Evolutionary conservation across 805 yeast genomes (phyloP).

Genomic region (Zygotorulaspora sp.): DNA sequence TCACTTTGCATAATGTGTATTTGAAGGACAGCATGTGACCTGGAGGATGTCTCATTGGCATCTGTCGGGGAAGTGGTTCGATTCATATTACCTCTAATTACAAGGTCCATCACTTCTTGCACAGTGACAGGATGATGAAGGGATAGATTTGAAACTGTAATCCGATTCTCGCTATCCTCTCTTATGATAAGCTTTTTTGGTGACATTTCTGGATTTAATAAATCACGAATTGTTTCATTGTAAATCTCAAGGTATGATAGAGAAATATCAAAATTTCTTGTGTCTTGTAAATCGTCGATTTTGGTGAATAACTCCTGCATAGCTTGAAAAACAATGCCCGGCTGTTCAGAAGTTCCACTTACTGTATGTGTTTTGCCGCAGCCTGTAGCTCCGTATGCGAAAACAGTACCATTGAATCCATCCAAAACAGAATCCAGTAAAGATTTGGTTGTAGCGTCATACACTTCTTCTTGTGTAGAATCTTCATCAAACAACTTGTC

Average conservation of each 20-base stretch:
- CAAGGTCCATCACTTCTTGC: slow-evolving; percentile 74
- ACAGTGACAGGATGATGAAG: slow-evolving; percentile 57
- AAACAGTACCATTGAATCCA: slow-evolving; percentile 86
- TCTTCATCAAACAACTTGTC: slow-evolving; percentile 70
- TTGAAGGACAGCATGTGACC: slow-evolving; percentile 92
- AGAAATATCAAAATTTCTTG: slow-evolving; percentile 54
- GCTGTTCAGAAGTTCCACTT: slow-evolving; percentile 64
- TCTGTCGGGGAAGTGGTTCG: slow-evolving; percentile 84
- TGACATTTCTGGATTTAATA: slow-evolving; percentile 53
- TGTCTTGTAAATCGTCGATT: slow-evolving; percentile 54
- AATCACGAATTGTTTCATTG: slow-evolving; percentile 82
- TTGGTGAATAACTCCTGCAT: slow-evolving; percentile 67
- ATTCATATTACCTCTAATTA: slow-evolving; percentile 64
- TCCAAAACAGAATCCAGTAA: slow-evolving; percentile 69
- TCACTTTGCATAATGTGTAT: slow-evolving; percentile 60
- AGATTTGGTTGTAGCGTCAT: slow-evolving; percentile 60
- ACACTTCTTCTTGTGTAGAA: slow-evolving; percentile 65
- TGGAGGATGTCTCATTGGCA: slow-evolving; percentile 84
- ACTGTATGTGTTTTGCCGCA: slow-evolving; percentile 96
- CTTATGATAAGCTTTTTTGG: slow-evolving; percentile 53
- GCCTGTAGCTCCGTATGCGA: slow-evolving; percentile 97
- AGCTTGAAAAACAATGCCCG: slow-evolving; percentile 76
- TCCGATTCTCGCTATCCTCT: slow-evolving; percentile 60
- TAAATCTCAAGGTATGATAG: slow-evolving; percentile 82
- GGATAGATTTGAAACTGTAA: slow-evolving; percentile 67